Percentiles rank a stretch among this genome's conserved stretches.
These are phyloP conservation scores for Garcia nutans DNA, from an alignment of 345 rosid species.

Conservation along the genomic window DNA sequence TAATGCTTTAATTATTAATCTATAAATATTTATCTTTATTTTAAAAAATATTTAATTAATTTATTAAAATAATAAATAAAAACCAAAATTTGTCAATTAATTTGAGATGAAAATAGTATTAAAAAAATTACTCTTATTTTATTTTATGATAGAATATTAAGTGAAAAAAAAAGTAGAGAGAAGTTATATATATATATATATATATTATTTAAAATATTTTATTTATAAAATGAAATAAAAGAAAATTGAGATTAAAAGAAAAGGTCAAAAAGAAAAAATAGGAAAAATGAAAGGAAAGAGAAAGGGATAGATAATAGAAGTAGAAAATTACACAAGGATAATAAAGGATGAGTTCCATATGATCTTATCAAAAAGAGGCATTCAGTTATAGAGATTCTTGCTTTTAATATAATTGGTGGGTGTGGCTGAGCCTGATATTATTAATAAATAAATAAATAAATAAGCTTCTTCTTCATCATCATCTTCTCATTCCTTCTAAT, in stretches of 20 bases:
- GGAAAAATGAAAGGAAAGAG: neutral
- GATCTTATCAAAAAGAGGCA: conserved; percentile 33
- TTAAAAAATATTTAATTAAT: too few relatives aligned
- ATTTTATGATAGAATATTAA: too few relatives aligned
- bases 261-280: neutral
- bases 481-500: conserved; percentile 6
- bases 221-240: neutral
- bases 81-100: too few relatives aligned
- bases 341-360: conserved; percentile 35
- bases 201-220: too few relatives aligned
- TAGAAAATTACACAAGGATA: conserved; percentile 30
- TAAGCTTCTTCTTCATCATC: neutral
- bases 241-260: neutral
- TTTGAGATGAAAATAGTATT: too few relatives aligned
- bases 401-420: conserved; percentile 20
- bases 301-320: conserved; percentile 15
- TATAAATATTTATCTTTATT: too few relatives aligned
- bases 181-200: too few relatives aligned
- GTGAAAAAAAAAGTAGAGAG: too few relatives aligned
- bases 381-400: conserved; percentile 40
- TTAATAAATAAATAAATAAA: too few relatives aligned
- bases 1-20: too few relatives aligned
- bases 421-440: conserved; percentile 1
- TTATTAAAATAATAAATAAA: too few relatives aligned
- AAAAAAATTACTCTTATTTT: too few relatives aligned